Base-by-base conservation (phyloP, 2,329 filamentous ascomycete species). In the Microcyclosporella mali region DNA sequence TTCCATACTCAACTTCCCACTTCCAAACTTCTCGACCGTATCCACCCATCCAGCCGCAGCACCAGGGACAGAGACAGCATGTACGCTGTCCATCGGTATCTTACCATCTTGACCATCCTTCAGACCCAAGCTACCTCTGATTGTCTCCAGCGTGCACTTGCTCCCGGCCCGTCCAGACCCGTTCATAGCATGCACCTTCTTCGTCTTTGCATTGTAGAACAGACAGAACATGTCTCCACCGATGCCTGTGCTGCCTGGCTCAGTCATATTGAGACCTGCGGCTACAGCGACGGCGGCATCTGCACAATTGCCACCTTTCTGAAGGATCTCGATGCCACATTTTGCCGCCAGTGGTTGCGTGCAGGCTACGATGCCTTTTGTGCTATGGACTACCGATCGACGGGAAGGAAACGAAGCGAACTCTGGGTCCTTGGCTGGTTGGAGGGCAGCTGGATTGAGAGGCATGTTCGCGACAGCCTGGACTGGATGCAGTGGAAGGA, bases 171-270 rank as follows among this genome's bases (percentile, higher is more conserved):
- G 81, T n/a, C 92, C 92, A 1, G 89, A 95, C 15, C 89, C 92
- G 65, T 98, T 98, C 65, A 97, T 71, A 8, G 88, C 86, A 41
- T 81, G 83, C 7, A 97, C 83, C 50, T 85, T 84, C 60, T 85
- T 84, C 0, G 82, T 86, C 55, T 83, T 78, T 32, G 88, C 87
- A 61, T 94, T 79, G 70, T 90, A 97, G 73, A 80, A 95, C 28
- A 97, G 78, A 65, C 89, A 89, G 69, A 97, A 98, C 81, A 95
- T 88, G 68, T 98, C 92, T 50, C 92, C 92, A 44, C 92, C 92
- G 47, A 98, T 95, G 31, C 92, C 92, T 1, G 92, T 97, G 4
- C 85, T 92, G 46, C 82, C 81, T 6, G 92, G 92, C 62, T 98
- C 92, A 0, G 90, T 95, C 61, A 97, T 78, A 67, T 95, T 97